Percentiles rank a stretch among this genome's conserved stretches.
phyloP scores from a whole-genome alignment of 345 rosid genomes.

The Xanthoceras sorbifolium region DNA sequence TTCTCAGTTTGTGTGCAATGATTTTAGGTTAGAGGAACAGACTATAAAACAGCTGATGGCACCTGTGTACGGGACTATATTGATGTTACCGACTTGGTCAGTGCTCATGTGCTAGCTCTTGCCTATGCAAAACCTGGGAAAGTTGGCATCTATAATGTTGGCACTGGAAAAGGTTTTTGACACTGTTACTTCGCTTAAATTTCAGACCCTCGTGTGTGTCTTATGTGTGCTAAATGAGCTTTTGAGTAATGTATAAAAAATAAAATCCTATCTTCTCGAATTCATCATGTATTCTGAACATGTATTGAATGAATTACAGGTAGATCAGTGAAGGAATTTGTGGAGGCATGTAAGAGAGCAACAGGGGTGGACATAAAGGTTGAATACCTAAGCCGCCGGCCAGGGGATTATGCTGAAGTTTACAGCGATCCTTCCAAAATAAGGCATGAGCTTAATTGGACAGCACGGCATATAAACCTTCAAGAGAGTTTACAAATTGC shows the following conservation, averaged over 20 bases:
- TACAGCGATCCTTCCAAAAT: slow-evolving; percentile 58
- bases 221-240: not conserved
- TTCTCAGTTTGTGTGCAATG: not conserved
- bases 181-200: not conserved
- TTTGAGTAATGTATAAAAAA: no score
- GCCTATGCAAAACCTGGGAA: slow-evolving; percentile 45
- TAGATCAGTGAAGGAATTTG: slow-evolving; percentile 64
- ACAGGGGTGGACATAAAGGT: slow-evolving; percentile 51
- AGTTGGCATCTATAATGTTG: slow-evolving; percentile 64
- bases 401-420: slow-evolving; percentile 64
- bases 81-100: slow-evolving; percentile 60
- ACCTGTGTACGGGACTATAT: slow-evolving; percentile 61
- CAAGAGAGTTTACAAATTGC: slow-evolving; percentile 54
- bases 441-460: slow-evolving; percentile 55
- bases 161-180: slow-evolving; percentile 55
- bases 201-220: not conserved
- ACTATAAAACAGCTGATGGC: slow-evolving; percentile 57
- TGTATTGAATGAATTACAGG: slow-evolving; percentile 37
- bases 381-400: slow-evolving; percentile 46
- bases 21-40: slow-evolving; percentile 58
- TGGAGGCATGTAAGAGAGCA: slow-evolving; percentile 61
- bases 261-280: not conserved
- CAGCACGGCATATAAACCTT: slow-evolving; percentile 54
- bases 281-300: not conserved
- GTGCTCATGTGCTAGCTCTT: slow-evolving; percentile 69